phyloP scores from a whole-genome alignment of 116 monocot genomes.

The Zostera marina region DNA sequence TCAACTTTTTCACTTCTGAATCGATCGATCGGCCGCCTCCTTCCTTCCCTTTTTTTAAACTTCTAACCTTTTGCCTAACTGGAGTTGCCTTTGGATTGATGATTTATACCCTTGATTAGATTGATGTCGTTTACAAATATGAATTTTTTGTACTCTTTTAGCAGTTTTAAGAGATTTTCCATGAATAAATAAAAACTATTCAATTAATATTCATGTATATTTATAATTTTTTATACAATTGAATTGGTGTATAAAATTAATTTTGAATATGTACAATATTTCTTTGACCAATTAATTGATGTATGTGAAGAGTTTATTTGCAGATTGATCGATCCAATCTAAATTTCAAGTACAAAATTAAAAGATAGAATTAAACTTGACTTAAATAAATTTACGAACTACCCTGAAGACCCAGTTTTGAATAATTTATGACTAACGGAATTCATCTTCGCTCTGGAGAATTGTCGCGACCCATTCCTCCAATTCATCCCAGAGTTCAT shows the following conservation, averaged over 20 bases:
- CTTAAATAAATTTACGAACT: neutral
- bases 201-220: too few species aligned
- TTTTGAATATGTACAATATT: neutral
- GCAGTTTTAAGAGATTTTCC: too few species aligned
- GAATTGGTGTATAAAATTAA: neutral
- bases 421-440: constrained; percentile 52
- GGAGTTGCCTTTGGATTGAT: too few species aligned
- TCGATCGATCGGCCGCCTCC: too few species aligned
- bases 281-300: neutral
- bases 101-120: too few species aligned
- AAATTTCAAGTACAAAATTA: neutral
- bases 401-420: constrained; percentile 10
- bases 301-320: neutral
- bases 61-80: too few species aligned
- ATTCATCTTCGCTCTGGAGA: constrained; percentile 42
- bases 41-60: too few species aligned
- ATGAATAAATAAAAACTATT: too few species aligned
- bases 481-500: constrained; percentile 72
- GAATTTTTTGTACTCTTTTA: too few species aligned
- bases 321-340: neutral
- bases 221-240: too few species aligned
- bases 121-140: too few species aligned
- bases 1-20: too few species aligned
- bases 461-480: constrained; percentile 68
- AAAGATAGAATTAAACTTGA: neutral